Percentiles rank a stretch among this genome's conserved stretches.
phyloP scores from a whole-genome alignment of 768 basidiomycete species.

The Boletus pseudopeckii region DNA sequence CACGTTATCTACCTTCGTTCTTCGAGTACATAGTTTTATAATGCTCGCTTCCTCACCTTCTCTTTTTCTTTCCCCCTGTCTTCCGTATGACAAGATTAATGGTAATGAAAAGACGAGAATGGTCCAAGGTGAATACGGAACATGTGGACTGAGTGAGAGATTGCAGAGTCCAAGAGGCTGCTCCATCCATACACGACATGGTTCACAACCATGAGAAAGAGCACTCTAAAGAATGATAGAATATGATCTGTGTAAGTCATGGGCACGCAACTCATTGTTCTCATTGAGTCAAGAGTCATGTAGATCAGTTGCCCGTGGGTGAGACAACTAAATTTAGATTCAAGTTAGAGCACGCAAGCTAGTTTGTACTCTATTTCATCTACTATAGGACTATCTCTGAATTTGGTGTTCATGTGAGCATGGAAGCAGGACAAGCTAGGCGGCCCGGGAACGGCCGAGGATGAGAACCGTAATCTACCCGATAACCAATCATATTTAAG shows the following conservation, averaged over 20 bases:
- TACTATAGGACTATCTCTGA: not conserved
- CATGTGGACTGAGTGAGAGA: no score
- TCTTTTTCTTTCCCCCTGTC: not conserved
- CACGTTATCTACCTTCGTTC: not conserved
- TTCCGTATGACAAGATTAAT: constrained; percentile 7
- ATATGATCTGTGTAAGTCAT: no score
- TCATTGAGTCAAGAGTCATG: no score
- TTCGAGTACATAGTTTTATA: not conserved
- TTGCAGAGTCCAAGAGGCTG: not conserved
- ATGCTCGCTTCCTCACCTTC: not conserved
- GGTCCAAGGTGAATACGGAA: not conserved
- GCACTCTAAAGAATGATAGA: no score
- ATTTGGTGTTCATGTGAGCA: not conserved
- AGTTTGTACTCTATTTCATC: not conserved
- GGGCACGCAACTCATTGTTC: no score
- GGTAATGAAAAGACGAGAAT: constrained; percentile 1
- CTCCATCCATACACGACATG: not conserved
- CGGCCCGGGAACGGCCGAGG: no score
- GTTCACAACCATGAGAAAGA: not conserved
- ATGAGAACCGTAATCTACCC: no score
- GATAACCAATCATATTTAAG: no score
- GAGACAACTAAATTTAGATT: not conserved
- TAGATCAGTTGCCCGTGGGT: no score
- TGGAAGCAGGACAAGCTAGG: not conserved
- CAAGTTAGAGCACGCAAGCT: not conserved